Conservation (phyloP, 306 rosid species). For the Quercus glauca region DNA sequence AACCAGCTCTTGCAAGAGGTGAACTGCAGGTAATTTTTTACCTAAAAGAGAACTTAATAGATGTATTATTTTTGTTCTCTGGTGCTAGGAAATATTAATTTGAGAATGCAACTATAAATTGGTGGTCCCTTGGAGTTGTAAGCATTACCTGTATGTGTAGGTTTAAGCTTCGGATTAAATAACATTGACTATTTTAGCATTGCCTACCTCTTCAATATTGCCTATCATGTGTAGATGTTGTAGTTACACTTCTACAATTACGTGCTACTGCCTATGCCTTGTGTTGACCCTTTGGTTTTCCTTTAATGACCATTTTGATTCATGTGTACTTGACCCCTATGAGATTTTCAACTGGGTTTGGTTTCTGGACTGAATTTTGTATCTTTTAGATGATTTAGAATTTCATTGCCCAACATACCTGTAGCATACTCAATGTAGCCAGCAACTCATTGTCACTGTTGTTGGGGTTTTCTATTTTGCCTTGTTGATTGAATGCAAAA, state of each 20-base stretch:
- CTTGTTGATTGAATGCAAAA: too few species aligned
- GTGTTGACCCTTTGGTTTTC: neutral
- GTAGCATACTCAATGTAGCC: neutral
- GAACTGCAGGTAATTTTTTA: slow-evolving; percentile 76
- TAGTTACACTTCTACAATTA: neutral
- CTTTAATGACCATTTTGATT: neutral
- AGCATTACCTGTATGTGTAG: neutral
- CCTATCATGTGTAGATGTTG: neutral
- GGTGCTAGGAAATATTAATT: neutral
- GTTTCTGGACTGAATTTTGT: neutral
- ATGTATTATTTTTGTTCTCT: neutral
- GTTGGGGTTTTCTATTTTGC: neutral
- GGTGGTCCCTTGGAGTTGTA: neutral
- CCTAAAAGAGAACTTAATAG: neutral
- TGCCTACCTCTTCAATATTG: neutral
- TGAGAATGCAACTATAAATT: neutral
- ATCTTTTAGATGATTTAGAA: neutral
- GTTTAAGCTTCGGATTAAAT: neutral
- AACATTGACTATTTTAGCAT: neutral
- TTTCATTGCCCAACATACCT: neutral
- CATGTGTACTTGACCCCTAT: neutral
- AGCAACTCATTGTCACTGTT: neutral
- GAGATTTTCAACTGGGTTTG: neutral
- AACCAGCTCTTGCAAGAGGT: slow-evolving; percentile 97
- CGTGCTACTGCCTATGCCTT: neutral